phyloP scores from a whole-genome alignment of 768 basidiomycete genomes.

The Boletus reticulatus region DNA sequence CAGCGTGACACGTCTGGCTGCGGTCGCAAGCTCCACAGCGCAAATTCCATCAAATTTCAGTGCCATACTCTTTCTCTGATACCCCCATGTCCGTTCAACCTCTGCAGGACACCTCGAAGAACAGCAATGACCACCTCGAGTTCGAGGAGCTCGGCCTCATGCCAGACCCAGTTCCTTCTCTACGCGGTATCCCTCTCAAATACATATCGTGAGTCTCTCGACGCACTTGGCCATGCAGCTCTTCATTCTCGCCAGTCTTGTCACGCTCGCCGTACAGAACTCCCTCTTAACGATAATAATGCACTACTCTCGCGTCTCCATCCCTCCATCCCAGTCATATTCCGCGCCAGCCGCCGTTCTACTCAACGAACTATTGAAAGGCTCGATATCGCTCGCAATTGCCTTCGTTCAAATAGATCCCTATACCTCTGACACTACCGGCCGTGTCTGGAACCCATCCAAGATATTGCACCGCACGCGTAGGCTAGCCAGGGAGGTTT shows the following conservation, averaged over 20 bases:
- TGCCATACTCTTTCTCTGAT: conserved; percentile 9
- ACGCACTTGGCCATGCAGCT: conserved; percentile 1
- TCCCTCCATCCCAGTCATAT: conserved; percentile 72
- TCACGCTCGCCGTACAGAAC: conserved; percentile 91
- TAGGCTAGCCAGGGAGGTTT: conserved; percentile 64
- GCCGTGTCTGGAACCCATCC: conserved; percentile 37
- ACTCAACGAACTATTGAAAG: conserved; percentile 92
- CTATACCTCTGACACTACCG: conserved; percentile 27
- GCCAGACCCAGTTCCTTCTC: conserved; percentile 43
- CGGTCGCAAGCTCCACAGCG: not conserved
- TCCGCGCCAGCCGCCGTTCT: conserved; percentile 94
- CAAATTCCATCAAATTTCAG: not conserved
- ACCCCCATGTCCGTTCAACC: conserved; percentile 26
- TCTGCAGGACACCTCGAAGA: conserved; percentile 25
- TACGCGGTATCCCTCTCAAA: conserved; percentile 74
- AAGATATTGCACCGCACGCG: conserved; percentile 46
- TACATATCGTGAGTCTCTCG: conserved; percentile 60
- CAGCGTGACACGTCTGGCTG: not conserved
- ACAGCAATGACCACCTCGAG: conserved; percentile 38
- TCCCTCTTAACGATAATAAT: conserved; percentile 89
- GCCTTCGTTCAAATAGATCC: conserved; percentile 67
- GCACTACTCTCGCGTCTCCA: conserved; percentile 91
- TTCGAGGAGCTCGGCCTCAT: conserved; percentile 47
- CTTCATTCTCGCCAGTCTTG: conserved; percentile 44
- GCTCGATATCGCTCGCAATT: conserved; percentile 79